A percentile compares a stretch with the other conserved stretches of the same genome.
phyloP scores from a whole-genome alignment of 176 grass and related monocot species.

The Rhynchospora breviuscula region DNA sequence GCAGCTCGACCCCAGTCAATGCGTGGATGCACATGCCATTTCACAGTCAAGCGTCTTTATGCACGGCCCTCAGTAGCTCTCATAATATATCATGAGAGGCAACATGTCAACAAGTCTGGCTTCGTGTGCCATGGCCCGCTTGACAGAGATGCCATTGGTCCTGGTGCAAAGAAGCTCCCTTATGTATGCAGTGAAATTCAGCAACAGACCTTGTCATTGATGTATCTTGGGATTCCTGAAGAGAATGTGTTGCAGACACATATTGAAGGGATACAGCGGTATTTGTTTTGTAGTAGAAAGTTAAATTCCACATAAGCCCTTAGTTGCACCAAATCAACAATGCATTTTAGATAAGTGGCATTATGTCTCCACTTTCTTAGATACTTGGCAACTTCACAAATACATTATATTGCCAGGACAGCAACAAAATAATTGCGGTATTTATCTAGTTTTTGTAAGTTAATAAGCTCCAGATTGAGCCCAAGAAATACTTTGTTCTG shows the following conservation, averaged over 20 bases:
- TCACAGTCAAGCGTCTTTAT: conserved; percentile 71
- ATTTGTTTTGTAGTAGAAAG: conserved; percentile 13
- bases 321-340: neutral
- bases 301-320: neutral
- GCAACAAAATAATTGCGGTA: neutral
- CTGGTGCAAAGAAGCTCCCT: conserved; percentile 61
- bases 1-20: conserved; percentile 81
- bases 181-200: conserved; percentile 84
- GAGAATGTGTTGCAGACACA: conserved; percentile 84
- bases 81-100: conserved; percentile 84
- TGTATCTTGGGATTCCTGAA: conserved; percentile 86
- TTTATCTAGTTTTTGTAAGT: neutral
- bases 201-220: conserved; percentile 86
- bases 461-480: neutral
- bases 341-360: neutral
- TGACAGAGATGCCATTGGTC: conserved; percentile 80
- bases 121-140: conserved; percentile 78
- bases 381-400: neutral
- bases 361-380: neutral
- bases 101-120: conserved; percentile 71
- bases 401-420: neutral
- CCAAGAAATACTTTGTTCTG: neutral
- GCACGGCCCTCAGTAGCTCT: conserved; percentile 54
- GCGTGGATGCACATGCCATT: conserved; percentile 86
- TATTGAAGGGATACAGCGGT: conserved; percentile 70